Base-by-base conservation (phyloP, 2,329 filamentous ascomycete species). In the Hymenoscyphus fructigenus region DNA sequence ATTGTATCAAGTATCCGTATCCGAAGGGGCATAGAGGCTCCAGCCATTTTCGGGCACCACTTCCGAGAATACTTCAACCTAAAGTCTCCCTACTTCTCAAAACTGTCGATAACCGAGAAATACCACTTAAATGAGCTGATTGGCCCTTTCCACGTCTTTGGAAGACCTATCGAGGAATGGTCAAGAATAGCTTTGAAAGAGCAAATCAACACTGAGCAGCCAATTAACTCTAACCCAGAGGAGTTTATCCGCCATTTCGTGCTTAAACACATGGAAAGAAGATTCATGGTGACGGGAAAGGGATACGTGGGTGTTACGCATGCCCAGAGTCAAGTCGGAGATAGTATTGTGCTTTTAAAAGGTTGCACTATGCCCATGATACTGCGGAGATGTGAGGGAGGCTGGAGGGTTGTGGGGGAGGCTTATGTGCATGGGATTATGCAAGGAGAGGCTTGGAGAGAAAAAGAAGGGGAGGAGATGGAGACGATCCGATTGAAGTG, bases 381-480 rank as follows among this genome's bases (percentile, higher is more conserved):
- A 20, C 28, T 59, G 34, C 23, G 57, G 34, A 38, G 9, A 10
- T 59, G 57, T 41, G 34, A 59, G 2, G 57, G 57, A 6, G 57
- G 57, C 3, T 59, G 57, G 57, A 59, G 57, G n/a, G 32, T 61
- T 14, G 17, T 61, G 15, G 47, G 44, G 0, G 60, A 61, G 29
- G 60, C 47, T 41, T 61, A 55, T 57, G 60, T 61, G 3, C 60
- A 61, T 56, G 47, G 60, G 12, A 36, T 61, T 34, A 61, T 61
- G 60, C 12, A 57, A 29, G 44, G 44, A 7, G 60, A 61, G 50
- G 29, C 34, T 15, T 59, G 32, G 57, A 34, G 34, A 2, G 17
- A 59, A 3, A 36, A 14, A 38, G 17, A 26, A 29, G 50, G 7
- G 12, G 15, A 56, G 53, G 53, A 14, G 53, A 15, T 56, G 53